Base-by-base conservation (phyloP, 805 yeast genomes). In the Saturnispora hagleri region DNA sequence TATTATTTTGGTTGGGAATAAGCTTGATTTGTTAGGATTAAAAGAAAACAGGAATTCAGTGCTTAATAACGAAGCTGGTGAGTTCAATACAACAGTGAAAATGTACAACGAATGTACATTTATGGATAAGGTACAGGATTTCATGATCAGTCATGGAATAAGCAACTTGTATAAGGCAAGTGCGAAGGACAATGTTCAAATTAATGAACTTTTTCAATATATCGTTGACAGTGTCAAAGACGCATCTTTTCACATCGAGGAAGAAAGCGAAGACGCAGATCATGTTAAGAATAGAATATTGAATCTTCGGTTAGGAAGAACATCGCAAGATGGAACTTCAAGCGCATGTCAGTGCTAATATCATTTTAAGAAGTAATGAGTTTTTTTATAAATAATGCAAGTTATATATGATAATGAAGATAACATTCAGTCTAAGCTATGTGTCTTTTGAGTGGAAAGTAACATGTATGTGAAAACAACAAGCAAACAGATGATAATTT, bases 1-100 rank as follows among this genome's bases (percentile, higher is more conserved):
- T 40, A 68, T 77, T 4, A 55, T 67, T 9, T 66, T 93, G 9
- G 86, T 91, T 4, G 99, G 98, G 0, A 93, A 89, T 66, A 93
- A 93, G 68, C 59, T 69, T 4, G 99, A 93, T 67, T 65, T 89
- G 46, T 64, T 73, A 18, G 24, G 33, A 4, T 31, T 48, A 35
- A 62, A 64, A 27, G 55, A 60, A 1, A 55, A 44, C 3, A 40
- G 42, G 41, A 22, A 26, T 15, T 20, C 35, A n/a, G 38, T 33
- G 3, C 35, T 43, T 2, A 51, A 47, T 17, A 51, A 40, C 18
- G 13, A 44, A 7, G 38, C 28, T 1, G 49, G 53, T 5, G 34
- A 7, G n/a, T 31, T 24, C 34, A 31, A 31, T 17, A 38, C 43
- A 7, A 47, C 38, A 20, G 38, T 22, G 3, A 52, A 48, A 8